Base-by-base conservation (phyloP, 345 rosid genomes). In the Camelina neglecta region DNA sequence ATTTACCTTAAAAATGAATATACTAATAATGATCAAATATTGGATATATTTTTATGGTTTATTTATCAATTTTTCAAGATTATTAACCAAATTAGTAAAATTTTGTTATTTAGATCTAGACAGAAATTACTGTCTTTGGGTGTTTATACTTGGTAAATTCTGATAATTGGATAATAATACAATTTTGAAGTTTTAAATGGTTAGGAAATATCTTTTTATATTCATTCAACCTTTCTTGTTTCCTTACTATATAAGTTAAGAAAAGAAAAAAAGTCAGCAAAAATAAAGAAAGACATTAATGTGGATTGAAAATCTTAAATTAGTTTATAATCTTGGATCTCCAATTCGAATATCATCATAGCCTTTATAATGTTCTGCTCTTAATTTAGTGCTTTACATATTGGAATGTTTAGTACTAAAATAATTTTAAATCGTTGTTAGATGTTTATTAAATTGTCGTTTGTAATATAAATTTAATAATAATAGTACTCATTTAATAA, bases 181-280 rank as follows among this genome's bases (percentile, higher is more conserved):
- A 10, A 31, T 29, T 42, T 29, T 15, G 5, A 7, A 4, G 10
- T 29, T 26, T 47, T 58, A 11, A 58, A 75, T 38, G 3, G 16
- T 16, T 12, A 12, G 21, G 62, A 75, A 75, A 8, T 4, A 55
- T 60, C 64, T 69, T 51, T 42, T 39, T 38, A 31, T 65, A 6
- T 35, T 35, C 7, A 35, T 60, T 68, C 57, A 20, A 60, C 42
- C 11, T 60, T 42, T 24, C 24, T 60, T 1, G 79, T 53, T 75
- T 60, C 55, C 64, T 75, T 75, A 53, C 36, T 10, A 31, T 10
- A 0, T 61, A 69, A 75, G 79, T 41, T 35, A 55, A 23, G 20
- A 58, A 59, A 0, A 35, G 2, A 35, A 35, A 60, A 12, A 55
- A 29, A 51, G 54, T 58, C 53, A 67, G 12, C 33, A 48, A 11